Conservation (phyloP, 2,329 filamentous ascomycete genomes). For the Pseudocercospora eumusae region DNA sequence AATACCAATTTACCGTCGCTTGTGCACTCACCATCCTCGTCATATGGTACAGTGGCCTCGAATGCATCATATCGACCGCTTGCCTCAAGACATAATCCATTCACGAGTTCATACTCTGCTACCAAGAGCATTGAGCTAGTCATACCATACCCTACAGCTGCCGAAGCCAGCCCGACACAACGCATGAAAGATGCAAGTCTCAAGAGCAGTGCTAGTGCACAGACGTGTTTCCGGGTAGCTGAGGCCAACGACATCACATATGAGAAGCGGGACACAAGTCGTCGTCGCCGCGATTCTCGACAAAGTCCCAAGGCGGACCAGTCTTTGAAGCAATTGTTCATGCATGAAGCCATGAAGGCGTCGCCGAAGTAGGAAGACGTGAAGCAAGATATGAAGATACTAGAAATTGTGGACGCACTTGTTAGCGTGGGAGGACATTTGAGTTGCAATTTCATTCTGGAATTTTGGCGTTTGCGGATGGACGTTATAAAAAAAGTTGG, state of each 20-base stretch:
- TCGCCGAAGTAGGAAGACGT: conserved; percentile 22
- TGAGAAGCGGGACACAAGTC: conserved; percentile 26
- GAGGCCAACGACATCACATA: conserved; percentile 34
- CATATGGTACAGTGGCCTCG: conserved; percentile 45
- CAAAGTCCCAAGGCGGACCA: conserved; percentile 23
- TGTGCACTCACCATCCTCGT: conserved; percentile 50
- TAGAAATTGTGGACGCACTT: conserved; percentile 10
- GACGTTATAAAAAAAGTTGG: not conserved
- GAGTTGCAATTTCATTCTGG: not conserved
- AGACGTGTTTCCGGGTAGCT: conserved; percentile 36
- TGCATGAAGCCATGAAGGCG: conserved; percentile 39
- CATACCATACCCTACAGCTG: conserved; percentile 40
- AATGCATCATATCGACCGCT: conserved; percentile 47
- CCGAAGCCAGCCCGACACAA: conserved; percentile 27
- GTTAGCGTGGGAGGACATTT: not conserved
- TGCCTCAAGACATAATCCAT: conserved; percentile 45
- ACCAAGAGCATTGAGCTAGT: conserved; percentile 47
- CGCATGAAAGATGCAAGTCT: conserved; percentile 34
- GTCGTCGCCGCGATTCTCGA: not conserved
- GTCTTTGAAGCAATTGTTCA: conserved; percentile 40
- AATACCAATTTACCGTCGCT: conserved; percentile 47
- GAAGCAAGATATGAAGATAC: not conserved
- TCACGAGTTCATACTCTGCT: conserved; percentile 40
- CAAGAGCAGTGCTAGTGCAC: conserved; percentile 38
- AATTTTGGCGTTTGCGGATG: not conserved